These are phyloP conservation scores for Blumeriella jaapii DNA, from an alignment of 2,329 filamentous ascomycete species.

Conservation along the genomic window DNA sequence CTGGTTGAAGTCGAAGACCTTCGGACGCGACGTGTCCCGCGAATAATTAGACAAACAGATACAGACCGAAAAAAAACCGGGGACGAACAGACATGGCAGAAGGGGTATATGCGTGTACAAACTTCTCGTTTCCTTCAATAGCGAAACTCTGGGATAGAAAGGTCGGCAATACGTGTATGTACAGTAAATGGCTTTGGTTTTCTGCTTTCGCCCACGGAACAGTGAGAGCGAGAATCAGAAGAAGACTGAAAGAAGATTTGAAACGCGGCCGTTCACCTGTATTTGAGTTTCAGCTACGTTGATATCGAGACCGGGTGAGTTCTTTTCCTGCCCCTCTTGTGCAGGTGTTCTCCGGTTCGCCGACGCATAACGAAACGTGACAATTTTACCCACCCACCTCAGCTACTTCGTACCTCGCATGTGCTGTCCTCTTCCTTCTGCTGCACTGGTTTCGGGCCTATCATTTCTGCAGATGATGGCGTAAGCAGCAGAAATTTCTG, in stretches of 20 bases:
- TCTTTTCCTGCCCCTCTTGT: no score
- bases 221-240: not conserved
- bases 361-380: no score
- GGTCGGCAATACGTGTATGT: constrained; percentile 8
- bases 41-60: constrained; percentile 44
- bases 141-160: constrained; percentile 17
- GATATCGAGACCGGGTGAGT: no score
- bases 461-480: no score
- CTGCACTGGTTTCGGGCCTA: no score
- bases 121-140: constrained; percentile 14
- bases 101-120: constrained; percentile 3
- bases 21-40: constrained; percentile 86
- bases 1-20: constrained; percentile 94
- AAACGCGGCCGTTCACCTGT: no score
- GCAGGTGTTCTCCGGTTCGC: no score
- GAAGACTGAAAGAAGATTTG: not conserved
- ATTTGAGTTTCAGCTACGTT: no score
- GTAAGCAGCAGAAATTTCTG: no score
- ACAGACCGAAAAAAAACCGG: constrained; percentile 3
- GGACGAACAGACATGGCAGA: not conserved
- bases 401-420: no score
- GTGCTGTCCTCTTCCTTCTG: no score
- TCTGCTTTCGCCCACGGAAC: not conserved
- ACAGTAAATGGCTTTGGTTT: constrained; percentile 4
- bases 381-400: no score